Evolutionary conservation across 768 basidiomycete species (phyloP), one percentile per base, ranked within the genome.

Genomic region (Polyporus arcularius): DNA sequence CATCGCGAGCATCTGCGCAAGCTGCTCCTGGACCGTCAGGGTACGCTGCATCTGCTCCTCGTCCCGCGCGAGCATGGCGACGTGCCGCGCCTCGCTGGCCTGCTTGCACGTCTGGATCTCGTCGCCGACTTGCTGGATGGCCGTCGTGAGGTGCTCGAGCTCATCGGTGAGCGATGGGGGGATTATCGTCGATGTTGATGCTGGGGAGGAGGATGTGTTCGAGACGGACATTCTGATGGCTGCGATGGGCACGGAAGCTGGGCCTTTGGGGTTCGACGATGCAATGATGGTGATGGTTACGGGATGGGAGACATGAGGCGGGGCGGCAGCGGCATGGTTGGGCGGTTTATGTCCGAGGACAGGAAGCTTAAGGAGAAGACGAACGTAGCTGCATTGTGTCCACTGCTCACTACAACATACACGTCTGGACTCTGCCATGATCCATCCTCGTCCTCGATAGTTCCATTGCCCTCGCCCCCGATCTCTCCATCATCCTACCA

Each of bases 131-230:
- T 57, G 43, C 4, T 62, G 61, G 21, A 62, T 56, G 4, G 50
- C 51, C 21, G 26, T 21, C 3, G 61, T 62, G 15, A 62, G 55
- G 21, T 51, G 61, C 26, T 53, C 50, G 61, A 62, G 48, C 35
- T 62, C 55, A 32, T 53, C 61, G 46, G 46, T 45, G 38, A 62
- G 40, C 3, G 61, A 55, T 38, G 35, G n/a, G 9, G 52, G 46
- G 5, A 14, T 11, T 4, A 4, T 41, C n/a, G 38, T 8, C n/a
- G 55, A 21, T 40, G 54, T 2, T 11, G 60, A 50, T 16, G 14
- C 35, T 4, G 47, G 14, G n/a, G 43, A 5, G n/a, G 57, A 39
- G 10, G 42, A 9, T 3, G 59, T 4, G 42, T 5, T 21, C 49
- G 60, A 15, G 7, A 28, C 1, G 30, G 58, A 30, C 40, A 21